Conservation (phyloP, 495 filamentous ascomycete genomes). For the Talaromyces trachyspermus region DNA sequence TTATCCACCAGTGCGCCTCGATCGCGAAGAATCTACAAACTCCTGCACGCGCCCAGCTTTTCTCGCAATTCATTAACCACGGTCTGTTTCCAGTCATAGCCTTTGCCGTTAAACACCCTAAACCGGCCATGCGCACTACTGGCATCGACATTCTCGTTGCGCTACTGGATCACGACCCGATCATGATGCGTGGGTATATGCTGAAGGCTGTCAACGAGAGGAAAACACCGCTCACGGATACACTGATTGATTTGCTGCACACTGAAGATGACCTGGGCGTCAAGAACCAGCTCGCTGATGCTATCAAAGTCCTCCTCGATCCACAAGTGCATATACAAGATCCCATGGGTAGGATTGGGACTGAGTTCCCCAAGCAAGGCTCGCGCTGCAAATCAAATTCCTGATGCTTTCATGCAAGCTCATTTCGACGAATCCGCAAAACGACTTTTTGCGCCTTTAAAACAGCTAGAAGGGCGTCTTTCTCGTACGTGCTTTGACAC, state of each 20-base stretch:
- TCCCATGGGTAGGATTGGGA: conserved; percentile 55
- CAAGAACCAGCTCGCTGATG: conserved; percentile 92
- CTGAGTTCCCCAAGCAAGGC: conserved; percentile 62
- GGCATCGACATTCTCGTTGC: conserved; percentile 91
- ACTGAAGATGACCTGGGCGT: conserved; percentile 89
- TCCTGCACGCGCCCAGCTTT: conserved; percentile 68
- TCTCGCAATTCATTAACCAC: conserved; percentile 80
- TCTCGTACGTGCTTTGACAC: conserved; percentile 36
- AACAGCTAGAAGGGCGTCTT: conserved; percentile 64
- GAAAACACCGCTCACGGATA: conserved; percentile 81
- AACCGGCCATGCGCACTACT: conserved; percentile 79
- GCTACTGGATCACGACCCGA: conserved; percentile 90
- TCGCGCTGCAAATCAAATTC: conserved; percentile 62
- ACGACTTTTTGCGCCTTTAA: conserved; percentile 80
- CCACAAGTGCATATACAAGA: conserved; percentile 61
- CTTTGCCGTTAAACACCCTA: conserved; percentile 77
- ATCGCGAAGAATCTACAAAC: conserved; percentile 92
- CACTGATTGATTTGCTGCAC: conserved; percentile 84
- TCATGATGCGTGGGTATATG: conserved; percentile 88
- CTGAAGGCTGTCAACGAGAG: conserved; percentile 86
- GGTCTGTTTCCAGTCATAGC: conserved; percentile 87
- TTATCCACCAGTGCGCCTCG: conserved; percentile 92
- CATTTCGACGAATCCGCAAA: conserved; percentile 89
- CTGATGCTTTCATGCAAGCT: conserved; percentile 71
- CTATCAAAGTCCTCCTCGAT: conserved; percentile 89